These are phyloP conservation scores for Phytophthora tentaculata DNA, from an alignment of 352 stramenopile genomes.

Conservation along the genomic window DNA sequence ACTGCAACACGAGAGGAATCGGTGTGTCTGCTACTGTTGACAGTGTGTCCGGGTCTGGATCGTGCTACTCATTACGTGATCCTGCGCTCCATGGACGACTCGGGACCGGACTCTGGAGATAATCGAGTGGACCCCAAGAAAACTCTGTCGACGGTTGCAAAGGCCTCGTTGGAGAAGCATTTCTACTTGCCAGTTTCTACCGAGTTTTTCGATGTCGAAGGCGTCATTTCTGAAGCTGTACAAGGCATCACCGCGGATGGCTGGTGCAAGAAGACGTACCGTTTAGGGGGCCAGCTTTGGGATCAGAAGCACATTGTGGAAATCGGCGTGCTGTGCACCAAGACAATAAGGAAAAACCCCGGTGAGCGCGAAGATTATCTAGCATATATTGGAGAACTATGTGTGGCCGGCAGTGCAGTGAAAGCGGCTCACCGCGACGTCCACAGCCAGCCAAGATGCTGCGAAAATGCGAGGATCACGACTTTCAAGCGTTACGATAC, in stretches of 20 bases:
- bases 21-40: constrained; percentile 45
- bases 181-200: constrained; percentile 46
- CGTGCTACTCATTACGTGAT: constrained; percentile 48
- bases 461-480: constrained; percentile 27
- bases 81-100: constrained; percentile 40
- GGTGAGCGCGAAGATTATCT: constrained; percentile 34
- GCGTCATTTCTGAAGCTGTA: constrained; percentile 15
- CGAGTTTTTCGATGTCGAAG: constrained; percentile 30
- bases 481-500: constrained; percentile 26
- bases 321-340: constrained; percentile 46
- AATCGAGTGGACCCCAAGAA: constrained; percentile 17
- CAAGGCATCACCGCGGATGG: constrained; percentile 27
- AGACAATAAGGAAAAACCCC: constrained; percentile 27
- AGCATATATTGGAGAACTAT: constrained; percentile 44
- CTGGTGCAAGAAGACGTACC: constrained; percentile 53
- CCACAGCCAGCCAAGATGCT: constrained; percentile 26
- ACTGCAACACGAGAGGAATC: constrained; percentile 36
- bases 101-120: constrained; percentile 10
- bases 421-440: constrained; percentile 24
- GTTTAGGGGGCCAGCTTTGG: constrained; percentile 46
- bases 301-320: constrained; percentile 55
- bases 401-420: constrained; percentile 29
- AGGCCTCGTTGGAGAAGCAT: constrained; percentile 36
- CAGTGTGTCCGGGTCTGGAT: constrained; percentile 47
- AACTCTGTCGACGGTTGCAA: constrained; percentile 37